phyloP scores from a whole-genome alignment of 2,329 filamentous ascomycete species.

The Cytospora piceicola region DNA sequence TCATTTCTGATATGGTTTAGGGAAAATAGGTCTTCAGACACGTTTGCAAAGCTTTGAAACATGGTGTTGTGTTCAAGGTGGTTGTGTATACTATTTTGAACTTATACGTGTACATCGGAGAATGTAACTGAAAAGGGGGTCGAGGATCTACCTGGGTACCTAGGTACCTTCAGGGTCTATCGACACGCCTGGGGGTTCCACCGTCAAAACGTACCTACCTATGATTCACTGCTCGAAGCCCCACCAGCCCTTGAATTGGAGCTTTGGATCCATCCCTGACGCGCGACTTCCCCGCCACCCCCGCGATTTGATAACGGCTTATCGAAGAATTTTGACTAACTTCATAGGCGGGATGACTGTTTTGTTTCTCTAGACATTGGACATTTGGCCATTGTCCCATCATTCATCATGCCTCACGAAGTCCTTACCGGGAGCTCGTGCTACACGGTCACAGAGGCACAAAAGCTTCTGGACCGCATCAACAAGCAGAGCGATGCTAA shows the following conservation, averaged over 20 bases:
- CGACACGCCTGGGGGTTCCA: too few species aligned
- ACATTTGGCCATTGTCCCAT: slow-evolving; percentile 18
- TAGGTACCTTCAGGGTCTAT: too few species aligned
- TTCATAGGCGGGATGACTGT: slow-evolving; percentile 7
- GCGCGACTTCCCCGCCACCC: slow-evolving; percentile 26
- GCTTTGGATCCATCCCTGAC: slow-evolving; percentile 14
- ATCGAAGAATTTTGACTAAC: slow-evolving; percentile 23
- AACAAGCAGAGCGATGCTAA: slow-evolving; percentile 36
- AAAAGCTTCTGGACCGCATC: slow-evolving; percentile 32
- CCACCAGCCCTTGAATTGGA: neutral
- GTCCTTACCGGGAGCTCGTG: slow-evolving; percentile 28
- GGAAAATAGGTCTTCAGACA: too few species aligned
- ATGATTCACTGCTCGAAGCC: too few species aligned
- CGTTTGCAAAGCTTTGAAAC: too few species aligned
- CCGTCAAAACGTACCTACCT: too few species aligned
- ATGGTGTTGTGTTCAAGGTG: too few species aligned
- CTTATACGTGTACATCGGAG: too few species aligned
- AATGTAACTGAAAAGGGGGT: too few species aligned
- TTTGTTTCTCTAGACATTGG: slow-evolving; percentile 10
- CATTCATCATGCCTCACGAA: slow-evolving; percentile 27
- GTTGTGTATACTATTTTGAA: too few species aligned
- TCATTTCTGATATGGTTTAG: too few species aligned
- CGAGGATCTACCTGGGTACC: too few species aligned
- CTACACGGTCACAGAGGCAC: slow-evolving; percentile 29
- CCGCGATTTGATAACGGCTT: slow-evolving; percentile 28